Evolutionary conservation across 768 basidiomycete genomes (phyloP), one percentile per base, ranked within the genome.

Genomic region (Russula virescens): DNA sequence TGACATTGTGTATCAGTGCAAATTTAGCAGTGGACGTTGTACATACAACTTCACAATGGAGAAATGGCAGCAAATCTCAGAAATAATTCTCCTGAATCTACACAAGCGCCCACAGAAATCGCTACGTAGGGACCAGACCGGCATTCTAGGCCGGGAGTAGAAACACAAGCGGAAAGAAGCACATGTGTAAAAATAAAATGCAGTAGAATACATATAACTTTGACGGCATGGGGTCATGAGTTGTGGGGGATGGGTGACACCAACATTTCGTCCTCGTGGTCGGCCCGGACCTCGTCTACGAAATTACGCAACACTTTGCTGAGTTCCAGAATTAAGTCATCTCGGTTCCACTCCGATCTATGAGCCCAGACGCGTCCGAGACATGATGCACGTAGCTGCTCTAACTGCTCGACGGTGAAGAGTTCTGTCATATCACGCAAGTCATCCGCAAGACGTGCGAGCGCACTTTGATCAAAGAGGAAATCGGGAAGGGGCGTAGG

Each of bases 321-420:
- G 56, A 94, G 73, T 66, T 89, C 84, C 31, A 71, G 71, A 2
- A 96, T 71, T 55, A 95, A 76, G 7, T 70, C 73, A 68, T 83
- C 81, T 50, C 95, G 80, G 70, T 97, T 83, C 97, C 97, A 99
- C 38, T 89, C 88, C 14, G 78, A 76, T 40, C 94, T 76, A 65
- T 83, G 85, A 31, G 83, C 78, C 95, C 95, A 99, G n/a, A 98
- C 80, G 54, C 78, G 78, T 46, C 85, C 84, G 26, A 94, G 81
- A 68, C 86, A 88, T 2, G 82, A 84, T 9, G 97, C 95, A 6
- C 97, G 84, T 7, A 99, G 79, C 73, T 98, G 94, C 71, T 98
- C 97, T 7, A 99, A 81, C 71, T 96, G 86, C 71, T 99, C 97
- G 54, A 98, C 80, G 26, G 79, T 90, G 47, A 98, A 76, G 0